Conservation (phyloP, 1,284 basidiomycete species). For the Sporisorium exsertum region DNA sequence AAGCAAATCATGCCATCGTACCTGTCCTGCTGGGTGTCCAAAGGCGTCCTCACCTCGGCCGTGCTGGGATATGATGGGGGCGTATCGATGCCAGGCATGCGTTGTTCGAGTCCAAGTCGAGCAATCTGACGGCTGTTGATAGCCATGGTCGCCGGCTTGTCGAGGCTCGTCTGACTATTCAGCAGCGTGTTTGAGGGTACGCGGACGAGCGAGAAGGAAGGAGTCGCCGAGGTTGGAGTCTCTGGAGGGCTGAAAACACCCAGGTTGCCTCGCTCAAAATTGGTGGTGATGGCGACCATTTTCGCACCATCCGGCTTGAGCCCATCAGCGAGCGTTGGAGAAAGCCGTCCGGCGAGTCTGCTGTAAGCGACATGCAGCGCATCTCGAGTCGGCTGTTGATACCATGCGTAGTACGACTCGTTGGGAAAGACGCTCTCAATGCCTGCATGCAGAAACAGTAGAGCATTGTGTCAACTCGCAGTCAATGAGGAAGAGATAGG, state of each 20-base stretch:
- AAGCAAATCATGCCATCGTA: slow-evolving; percentile 53
- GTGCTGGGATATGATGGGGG: slow-evolving; percentile 23
- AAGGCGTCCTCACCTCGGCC: slow-evolving; percentile 18
- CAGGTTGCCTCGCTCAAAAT: background rate
- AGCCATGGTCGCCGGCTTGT: background rate
- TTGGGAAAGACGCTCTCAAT: slow-evolving; percentile 45
- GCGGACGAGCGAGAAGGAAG: background rate
- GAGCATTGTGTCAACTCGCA: background rate
- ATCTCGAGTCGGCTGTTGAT: slow-evolving; percentile 32
- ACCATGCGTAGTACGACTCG: slow-evolving; percentile 44
- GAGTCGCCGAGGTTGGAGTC: slow-evolving; percentile 10
- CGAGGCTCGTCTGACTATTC: background rate
- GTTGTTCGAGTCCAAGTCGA: background rate
- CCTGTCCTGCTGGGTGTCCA: background rate
- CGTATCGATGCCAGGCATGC: slow-evolving; percentile 12
- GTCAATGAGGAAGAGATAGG: no score
- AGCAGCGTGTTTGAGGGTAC: background rate
- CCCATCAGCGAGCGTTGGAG: background rate
- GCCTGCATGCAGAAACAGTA: slow-evolving; percentile 9
- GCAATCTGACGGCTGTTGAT: background rate
- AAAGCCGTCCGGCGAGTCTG: slow-evolving; percentile 18
- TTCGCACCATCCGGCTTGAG: background rate
- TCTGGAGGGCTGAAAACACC: slow-evolving; percentile 27
- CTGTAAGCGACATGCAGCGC: slow-evolving; percentile 23
- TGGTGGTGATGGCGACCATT: background rate